Percentiles rank a stretch among this genome's conserved stretches.
These are phyloP conservation scores for Metarhizium rileyi DNA, from an alignment of 2,329 filamentous ascomycete genomes.

Conservation along the genomic window DNA sequence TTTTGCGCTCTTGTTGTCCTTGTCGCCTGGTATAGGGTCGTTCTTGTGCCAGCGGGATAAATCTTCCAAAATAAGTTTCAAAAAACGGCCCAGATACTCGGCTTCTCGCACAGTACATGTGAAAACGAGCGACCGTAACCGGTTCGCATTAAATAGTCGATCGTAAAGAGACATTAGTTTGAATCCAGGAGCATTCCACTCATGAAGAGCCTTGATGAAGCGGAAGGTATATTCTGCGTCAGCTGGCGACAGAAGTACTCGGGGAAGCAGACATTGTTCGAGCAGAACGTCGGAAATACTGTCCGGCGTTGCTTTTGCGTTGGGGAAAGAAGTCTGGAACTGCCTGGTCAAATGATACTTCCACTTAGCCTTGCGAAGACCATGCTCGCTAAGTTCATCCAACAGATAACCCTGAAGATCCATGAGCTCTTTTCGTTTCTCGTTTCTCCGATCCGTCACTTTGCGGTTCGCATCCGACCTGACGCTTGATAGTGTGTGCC, in stretches of 20 bases:
- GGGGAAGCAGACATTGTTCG: constrained; percentile 87
- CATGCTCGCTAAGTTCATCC: constrained; percentile 63
- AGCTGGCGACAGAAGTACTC: constrained; percentile 70
- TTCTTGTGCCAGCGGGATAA: constrained; percentile 77
- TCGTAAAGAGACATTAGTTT: constrained; percentile 76
- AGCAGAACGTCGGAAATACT: constrained; percentile 66
- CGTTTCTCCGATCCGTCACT: constrained; percentile 52
- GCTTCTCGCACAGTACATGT: constrained; percentile 84
- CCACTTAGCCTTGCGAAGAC: constrained; percentile 56
- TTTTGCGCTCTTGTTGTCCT: constrained; percentile 24
- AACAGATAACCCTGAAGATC: constrained; percentile 60
- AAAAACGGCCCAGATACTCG: constrained; percentile 84
- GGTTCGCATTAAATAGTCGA: constrained; percentile 73
- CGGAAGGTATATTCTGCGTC: constrained; percentile 86
- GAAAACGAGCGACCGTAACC: constrained; percentile 75
- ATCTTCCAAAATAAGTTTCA: constrained; percentile 73
- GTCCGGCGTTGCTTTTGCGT: constrained; percentile 52
- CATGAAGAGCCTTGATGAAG: constrained; percentile 81
- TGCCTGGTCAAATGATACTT: constrained; percentile 63
- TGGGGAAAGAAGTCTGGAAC: constrained; percentile 69
- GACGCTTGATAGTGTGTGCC: constrained; percentile 58
- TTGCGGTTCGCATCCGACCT: constrained; percentile 61
- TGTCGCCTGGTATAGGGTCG: constrained; percentile 40
- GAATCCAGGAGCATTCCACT: constrained; percentile 75
- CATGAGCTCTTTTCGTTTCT: constrained; percentile 58